These are phyloP conservation scores for Penicillium palitans DNA, from an alignment of 2,329 filamentous ascomycete species.

Conservation along the genomic window DNA sequence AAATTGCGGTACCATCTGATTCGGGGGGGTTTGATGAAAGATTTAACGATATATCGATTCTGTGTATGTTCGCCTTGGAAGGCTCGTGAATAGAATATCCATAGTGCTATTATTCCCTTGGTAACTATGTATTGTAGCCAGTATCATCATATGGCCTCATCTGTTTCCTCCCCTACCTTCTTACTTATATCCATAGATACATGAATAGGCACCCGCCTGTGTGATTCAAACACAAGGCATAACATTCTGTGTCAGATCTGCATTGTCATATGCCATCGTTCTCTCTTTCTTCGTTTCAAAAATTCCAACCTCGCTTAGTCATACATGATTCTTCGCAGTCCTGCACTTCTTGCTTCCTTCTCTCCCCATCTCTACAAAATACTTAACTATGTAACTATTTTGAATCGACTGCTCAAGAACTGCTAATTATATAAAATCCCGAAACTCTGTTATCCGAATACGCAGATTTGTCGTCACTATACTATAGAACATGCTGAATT, in stretches of 20 bases:
- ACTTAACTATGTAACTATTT: too few relatives aligned
- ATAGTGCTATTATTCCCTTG: background rate
- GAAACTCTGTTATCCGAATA: too few relatives aligned
- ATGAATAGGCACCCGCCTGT: background rate
- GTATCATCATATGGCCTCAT: background rate
- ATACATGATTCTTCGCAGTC: too few relatives aligned
- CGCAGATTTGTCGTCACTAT: too few relatives aligned
- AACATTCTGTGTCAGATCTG: background rate
- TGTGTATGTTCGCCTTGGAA: constrained; percentile 1
- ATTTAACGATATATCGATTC: constrained; percentile 4
- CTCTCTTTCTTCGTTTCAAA: too few relatives aligned
- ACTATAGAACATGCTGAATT: background rate
- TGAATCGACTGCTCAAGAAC: too few relatives aligned
- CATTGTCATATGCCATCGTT: background rate
- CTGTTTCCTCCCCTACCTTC: background rate
- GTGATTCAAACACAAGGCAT: background rate
- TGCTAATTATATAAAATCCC: too few relatives aligned
- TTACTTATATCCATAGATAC: background rate
- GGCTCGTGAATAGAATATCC: constrained; percentile 4
- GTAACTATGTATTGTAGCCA: background rate
- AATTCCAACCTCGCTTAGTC: too few relatives aligned
- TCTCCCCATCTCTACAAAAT: too few relatives aligned
- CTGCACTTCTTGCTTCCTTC: too few relatives aligned
- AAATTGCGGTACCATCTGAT: background rate
- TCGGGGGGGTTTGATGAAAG: background rate